A percentile compares a stretch with the other conserved stretches of the same genome.
These are phyloP conservation scores for Colletotrichum cuscutae DNA, from an alignment of 2,329 filamentous ascomycete genomes.

Conservation along the genomic window DNA sequence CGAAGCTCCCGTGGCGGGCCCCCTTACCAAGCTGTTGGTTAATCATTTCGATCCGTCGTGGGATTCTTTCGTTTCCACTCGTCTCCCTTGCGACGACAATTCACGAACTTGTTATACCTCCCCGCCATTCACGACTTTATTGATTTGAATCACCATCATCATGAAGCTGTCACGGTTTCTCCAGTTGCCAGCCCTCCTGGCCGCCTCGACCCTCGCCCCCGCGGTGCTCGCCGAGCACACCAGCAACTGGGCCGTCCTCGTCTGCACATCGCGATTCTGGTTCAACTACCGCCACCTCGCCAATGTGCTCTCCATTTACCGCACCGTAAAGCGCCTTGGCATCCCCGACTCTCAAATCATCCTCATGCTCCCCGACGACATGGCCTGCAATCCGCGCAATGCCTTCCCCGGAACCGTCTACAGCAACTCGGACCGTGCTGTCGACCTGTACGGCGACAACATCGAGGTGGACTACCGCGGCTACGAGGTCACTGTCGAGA, in stretches of 20 bases:
- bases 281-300: conserved; percentile 99
- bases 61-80: neutral
- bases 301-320: conserved; percentile 96
- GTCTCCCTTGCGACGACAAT: conserved; percentile 14
- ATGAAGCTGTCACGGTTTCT: conserved; percentile 64
- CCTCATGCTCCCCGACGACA: conserved; percentile 99
- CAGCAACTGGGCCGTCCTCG: conserved; percentile 99
- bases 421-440: conserved; percentile 94
- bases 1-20: conserved; percentile 27
- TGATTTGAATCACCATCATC: neutral
- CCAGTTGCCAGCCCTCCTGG: conserved; percentile 59
- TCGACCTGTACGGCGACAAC: conserved; percentile 97
- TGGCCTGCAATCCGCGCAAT: conserved; percentile 99
- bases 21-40: conserved; percentile 24
- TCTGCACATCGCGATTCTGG: conserved; percentile 98
- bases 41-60: neutral
- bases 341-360: conserved; percentile 99
- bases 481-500: conserved; percentile 98
- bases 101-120: neutral
- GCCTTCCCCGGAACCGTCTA: conserved; percentile 98
- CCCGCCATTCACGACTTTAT: neutral
- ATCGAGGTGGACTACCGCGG: conserved; percentile 99
- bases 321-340: conserved; percentile 95
- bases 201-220: conserved; percentile 55
- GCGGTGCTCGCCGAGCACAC: conserved; percentile 79